phyloP scores from a whole-genome alignment of 306 rosid genomes.

The Quercus agrifolia region DNA sequence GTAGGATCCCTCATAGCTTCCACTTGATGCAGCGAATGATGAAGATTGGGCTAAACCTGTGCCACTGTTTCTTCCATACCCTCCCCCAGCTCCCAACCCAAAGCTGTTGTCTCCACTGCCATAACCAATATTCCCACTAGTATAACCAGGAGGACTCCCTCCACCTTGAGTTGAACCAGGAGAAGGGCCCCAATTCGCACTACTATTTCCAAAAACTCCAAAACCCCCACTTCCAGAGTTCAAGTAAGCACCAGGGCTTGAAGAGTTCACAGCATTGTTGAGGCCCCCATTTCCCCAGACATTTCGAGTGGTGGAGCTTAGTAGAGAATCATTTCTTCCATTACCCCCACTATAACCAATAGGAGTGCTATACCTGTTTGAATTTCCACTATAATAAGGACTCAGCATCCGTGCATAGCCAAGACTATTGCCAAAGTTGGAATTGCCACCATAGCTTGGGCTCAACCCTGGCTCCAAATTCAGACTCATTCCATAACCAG shows the following conservation, averaged over 20 bases:
- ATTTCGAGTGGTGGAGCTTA: conserved; percentile 71
- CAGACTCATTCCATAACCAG: conserved; percentile 74
- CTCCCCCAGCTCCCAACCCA: conserved; percentile 58
- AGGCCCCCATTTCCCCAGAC: conserved; percentile 83
- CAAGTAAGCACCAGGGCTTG: conserved; percentile 51
- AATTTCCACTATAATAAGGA: conserved; percentile 62
- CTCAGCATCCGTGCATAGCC: conserved; percentile 74
- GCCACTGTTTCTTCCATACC: conserved; percentile 68
- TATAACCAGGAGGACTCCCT: conserved; percentile 57
- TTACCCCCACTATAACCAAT: conserved; percentile 60
- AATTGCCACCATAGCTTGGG: conserved; percentile 62
- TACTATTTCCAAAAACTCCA: conserved; percentile 65
- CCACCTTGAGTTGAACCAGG: conserved; percentile 56
- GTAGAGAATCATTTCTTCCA: conserved; percentile 64
- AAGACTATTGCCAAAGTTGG: conserved; percentile 61
- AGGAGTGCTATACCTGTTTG: conserved; percentile 68
- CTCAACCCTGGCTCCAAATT: conserved; percentile 75
- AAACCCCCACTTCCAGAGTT: conserved; percentile 67
- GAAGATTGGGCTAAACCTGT: conserved; percentile 47
- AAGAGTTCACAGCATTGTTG: conserved; percentile 42
- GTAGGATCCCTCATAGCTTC: conserved; percentile 75
- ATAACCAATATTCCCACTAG: conserved; percentile 50
- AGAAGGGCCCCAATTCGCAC: conserved; percentile 60
- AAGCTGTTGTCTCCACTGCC: conserved; percentile 68
- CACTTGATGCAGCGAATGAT: conserved; percentile 46